Conservation (phyloP, 345 rosid genomes). For the Syzygium jambos region DNA sequence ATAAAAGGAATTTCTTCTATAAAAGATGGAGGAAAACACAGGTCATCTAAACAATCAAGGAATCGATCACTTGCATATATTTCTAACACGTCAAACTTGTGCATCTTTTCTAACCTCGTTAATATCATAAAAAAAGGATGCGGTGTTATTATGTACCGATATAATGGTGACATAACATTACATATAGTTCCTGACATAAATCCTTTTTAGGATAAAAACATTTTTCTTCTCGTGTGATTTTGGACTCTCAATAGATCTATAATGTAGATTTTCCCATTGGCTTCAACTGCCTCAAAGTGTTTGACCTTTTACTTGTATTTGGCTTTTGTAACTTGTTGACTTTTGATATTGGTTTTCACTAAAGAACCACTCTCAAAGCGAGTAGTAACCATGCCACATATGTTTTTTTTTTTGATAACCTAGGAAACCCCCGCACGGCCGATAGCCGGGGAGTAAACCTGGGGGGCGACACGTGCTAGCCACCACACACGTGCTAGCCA, state of each 20-base stretch:
- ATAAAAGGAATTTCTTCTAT: neutral
- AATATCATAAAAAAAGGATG: neutral
- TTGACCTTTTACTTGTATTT: neutral
- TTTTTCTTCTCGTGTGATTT: neutral
- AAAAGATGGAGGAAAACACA: neutral
- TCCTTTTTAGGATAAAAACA: neutral
- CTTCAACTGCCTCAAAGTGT: neutral
- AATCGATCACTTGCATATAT: neutral
- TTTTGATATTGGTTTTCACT: neutral
- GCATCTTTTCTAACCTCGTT: neutral
- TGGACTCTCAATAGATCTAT: neutral
- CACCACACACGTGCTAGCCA: too few species aligned
- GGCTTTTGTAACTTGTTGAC: neutral
- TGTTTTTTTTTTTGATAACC: too few species aligned
- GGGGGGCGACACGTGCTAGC: too few species aligned
- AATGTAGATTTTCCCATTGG: neutral
- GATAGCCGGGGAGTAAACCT: too few species aligned
- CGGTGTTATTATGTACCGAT: neutral
- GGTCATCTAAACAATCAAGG: neutral
- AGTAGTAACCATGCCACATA: neutral
- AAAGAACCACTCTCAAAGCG: neutral
- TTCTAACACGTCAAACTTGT: neutral
- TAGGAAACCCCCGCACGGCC: too few species aligned
- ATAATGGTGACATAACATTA: neutral
- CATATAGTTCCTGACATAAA: neutral